Evolutionary conservation across 2,329 filamentous ascomycete genomes (phyloP), one percentile per base, ranked within the genome.

Genomic region (Periconia digitata): DNA sequence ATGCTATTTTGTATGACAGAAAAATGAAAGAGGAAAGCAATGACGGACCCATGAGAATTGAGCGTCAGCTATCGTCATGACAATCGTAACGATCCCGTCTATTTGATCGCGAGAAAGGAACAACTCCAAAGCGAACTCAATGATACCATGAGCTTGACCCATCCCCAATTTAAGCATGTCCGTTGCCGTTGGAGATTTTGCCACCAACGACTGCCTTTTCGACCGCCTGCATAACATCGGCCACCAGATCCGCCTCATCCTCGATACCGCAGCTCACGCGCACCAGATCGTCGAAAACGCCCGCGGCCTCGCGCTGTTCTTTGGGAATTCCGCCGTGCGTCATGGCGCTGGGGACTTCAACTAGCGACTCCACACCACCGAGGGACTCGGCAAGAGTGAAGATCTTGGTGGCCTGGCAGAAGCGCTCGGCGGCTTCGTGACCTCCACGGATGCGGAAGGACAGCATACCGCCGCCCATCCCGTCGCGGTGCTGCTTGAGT

Each of bases 391-490:
- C 94, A 6, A 99, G 81, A 1, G 91, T 96, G 76, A 96, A 97
- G 71, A 99, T 85, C 66, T 84, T 84, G 37, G 92, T 96, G 50
- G 82, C 76, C 73, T 94, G 86, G 80, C 94, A 97, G 83, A 99
- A 99, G 44, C 85, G 83, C 75, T 95, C 89, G 13, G 94, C 94
- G 1, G 92, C 92, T 39, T 80, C 81, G 65, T 90, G 83, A 29
- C 94, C 94, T 47, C 92, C 94, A 57, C 84, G 83, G 72, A 99
- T 89, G 58, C 94, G 87, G 85, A 99, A 99, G 49, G 88, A 92
- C 37, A 99, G 84, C 94, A 99, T 99, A 53, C 94, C 94, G 60
- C 94, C 94, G 51, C 94, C 94, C 82, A 97, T 87, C 54, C 88
- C 94, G 62, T 95, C 82, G 59, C 94, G 89, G 77, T 99, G 94